Conservation (phyloP, 73 alveolate genomes). For the Uronychia setigera region DNA sequence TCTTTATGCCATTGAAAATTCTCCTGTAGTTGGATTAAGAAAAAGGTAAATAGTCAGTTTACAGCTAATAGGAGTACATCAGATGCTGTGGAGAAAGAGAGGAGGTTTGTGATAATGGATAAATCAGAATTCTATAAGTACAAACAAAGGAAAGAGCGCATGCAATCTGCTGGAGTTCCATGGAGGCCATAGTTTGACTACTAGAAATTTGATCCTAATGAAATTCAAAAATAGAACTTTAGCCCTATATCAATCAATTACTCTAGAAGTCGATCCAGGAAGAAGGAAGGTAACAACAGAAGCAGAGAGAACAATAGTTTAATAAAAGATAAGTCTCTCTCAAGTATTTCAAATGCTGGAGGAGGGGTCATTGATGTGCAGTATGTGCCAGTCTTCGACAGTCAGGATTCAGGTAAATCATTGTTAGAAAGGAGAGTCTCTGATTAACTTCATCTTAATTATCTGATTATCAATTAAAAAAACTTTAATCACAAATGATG, state of each 20-base stretch:
- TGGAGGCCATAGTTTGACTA: background rate
- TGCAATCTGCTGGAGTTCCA: background rate
- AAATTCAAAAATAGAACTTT: background rate
- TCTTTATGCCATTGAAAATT: background rate
- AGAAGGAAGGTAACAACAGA: too few relatives aligned
- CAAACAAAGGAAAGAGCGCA: background rate
- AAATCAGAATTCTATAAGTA: background rate
- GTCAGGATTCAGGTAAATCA: too few relatives aligned
- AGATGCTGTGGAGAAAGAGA: background rate
- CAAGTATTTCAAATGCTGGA: too few relatives aligned
- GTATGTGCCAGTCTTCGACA: too few relatives aligned
- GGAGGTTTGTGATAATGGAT: background rate
- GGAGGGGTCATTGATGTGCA: too few relatives aligned
- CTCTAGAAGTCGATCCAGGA: too few relatives aligned
- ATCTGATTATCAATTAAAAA: too few relatives aligned
- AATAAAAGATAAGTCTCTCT: too few relatives aligned
- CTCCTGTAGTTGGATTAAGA: background rate
- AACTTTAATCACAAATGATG: too few relatives aligned
- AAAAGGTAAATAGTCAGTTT: background rate
- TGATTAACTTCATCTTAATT: too few relatives aligned
- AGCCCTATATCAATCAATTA: background rate
- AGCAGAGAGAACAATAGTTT: too few relatives aligned
- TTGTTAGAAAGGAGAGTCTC: too few relatives aligned
- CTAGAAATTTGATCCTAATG: background rate
- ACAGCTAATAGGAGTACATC: background rate